phyloP scores from a whole-genome alignment of 2,329 filamentous ascomycete genomes.

The Xylariomycetidae sp. region DNA sequence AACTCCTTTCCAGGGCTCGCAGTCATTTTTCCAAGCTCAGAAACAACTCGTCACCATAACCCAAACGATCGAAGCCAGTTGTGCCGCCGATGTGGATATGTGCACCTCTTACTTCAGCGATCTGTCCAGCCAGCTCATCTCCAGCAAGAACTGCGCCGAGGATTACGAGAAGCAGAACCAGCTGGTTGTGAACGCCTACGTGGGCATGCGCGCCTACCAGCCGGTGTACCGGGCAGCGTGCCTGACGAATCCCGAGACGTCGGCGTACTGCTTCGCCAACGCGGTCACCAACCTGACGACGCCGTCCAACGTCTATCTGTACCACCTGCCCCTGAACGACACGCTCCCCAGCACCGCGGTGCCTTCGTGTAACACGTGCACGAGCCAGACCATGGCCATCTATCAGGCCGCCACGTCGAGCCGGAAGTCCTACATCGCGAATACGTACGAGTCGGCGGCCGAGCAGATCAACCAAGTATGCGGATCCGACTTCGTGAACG shows the following conservation, averaged over 20 bases:
- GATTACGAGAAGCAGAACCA: constrained; percentile 67
- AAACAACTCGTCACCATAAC: constrained; percentile 69
- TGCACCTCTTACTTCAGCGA: constrained; percentile 63
- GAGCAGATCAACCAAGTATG: constrained; percentile 65
- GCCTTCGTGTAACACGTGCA: constrained; percentile 73
- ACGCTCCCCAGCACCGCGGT: constrained; percentile 59
- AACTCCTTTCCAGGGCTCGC: constrained; percentile 59
- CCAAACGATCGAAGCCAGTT: constrained; percentile 73
- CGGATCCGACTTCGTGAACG: constrained; percentile 53
- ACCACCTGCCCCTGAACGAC: constrained; percentile 78
- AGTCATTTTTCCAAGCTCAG: constrained; percentile 75
- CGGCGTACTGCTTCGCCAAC: constrained; percentile 76
- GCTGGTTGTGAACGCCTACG: constrained; percentile 68
- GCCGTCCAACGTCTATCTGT: constrained; percentile 72
- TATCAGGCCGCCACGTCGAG: constrained; percentile 68
- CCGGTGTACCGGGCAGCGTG: constrained; percentile 78
- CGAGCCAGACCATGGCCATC: constrained; percentile 75
- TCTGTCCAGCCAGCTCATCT: constrained; percentile 62
- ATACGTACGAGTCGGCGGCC: constrained; percentile 68
- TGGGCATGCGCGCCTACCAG: constrained; percentile 71
- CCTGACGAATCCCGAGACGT: constrained; percentile 60
- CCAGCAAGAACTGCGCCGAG: constrained; percentile 59
- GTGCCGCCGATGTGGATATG: constrained; percentile 58
- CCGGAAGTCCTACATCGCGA: constrained; percentile 59
- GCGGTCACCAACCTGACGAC: constrained; percentile 73